These are phyloP conservation scores for Crithidia mellificae DNA, from an alignment of 208 protist genomes.

Conservation along the genomic window DNA sequence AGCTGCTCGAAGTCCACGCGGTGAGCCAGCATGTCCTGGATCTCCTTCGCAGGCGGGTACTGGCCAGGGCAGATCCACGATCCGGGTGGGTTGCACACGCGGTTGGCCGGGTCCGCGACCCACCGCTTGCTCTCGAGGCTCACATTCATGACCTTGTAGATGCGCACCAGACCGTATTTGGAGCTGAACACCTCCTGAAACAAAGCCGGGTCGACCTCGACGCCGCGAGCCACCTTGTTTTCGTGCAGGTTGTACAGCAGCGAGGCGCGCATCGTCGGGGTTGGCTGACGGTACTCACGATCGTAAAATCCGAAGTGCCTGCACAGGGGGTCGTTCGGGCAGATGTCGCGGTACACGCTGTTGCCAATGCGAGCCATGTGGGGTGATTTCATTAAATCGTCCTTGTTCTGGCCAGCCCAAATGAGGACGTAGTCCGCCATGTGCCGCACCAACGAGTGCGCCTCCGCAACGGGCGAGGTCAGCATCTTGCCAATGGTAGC, in stretches of 20 bases:
- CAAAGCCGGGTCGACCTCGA: constrained; percentile 25
- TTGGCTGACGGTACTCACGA: constrained; percentile 29
- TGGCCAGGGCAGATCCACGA: constrained; percentile 73
- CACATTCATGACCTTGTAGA: constrained; percentile 96
- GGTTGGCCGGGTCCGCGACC: constrained; percentile 56
- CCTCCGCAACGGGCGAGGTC: constrained; percentile 82
- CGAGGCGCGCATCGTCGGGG: constrained; percentile 52
- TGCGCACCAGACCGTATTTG: constrained; percentile 95
- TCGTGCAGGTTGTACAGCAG: constrained; percentile 67
- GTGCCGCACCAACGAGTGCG: constrained; percentile 89
- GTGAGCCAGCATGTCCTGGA: constrained; percentile 66
- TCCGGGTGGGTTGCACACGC: constrained; percentile 54
- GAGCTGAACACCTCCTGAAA: constrained; percentile 94
- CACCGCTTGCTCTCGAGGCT: constrained; percentile 63
- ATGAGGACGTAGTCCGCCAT: constrained; percentile 97
- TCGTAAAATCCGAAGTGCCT: constrained; percentile 45
- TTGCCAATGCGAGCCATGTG: constrained; percentile 75
- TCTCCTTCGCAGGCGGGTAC: constrained; percentile 74
- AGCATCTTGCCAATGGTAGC: constrained; percentile 94
- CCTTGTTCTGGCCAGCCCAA: constrained; percentile 45
- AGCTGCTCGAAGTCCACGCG: constrained; percentile 56
- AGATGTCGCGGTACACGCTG: constrained; percentile 80
- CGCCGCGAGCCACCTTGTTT: neutral
- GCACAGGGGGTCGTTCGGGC: constrained; percentile 67
- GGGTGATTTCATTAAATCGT: constrained; percentile 63